Percentiles rank a stretch among this genome's conserved stretches.
These are phyloP conservation scores for Venturia asperata DNA, from an alignment of 2,329 filamentous ascomycete species.

Conservation along the genomic window DNA sequence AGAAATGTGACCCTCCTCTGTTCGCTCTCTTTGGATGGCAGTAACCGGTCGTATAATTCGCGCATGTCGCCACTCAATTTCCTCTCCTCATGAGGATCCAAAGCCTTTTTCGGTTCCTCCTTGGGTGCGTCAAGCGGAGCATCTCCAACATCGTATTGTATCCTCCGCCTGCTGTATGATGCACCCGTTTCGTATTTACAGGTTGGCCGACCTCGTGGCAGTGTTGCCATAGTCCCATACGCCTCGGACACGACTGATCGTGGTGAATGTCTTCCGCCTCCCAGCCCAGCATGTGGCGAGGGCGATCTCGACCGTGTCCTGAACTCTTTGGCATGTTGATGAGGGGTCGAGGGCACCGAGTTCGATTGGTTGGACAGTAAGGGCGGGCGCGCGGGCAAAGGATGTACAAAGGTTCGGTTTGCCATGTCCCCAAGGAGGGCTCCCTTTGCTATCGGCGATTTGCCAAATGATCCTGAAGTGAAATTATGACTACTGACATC, in stretches of 20 bases:
- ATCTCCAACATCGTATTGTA: conserved; percentile 85
- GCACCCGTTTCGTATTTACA: conserved; percentile 89
- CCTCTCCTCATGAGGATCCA: conserved; percentile 35
- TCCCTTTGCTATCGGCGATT: conserved; percentile 15
- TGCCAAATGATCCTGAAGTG: conserved; percentile 13
- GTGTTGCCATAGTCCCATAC: conserved; percentile 62
- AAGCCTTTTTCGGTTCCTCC: conserved; percentile 54
- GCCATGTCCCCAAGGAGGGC: conserved; percentile 15
- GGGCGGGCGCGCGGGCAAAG: conserved; percentile 38
- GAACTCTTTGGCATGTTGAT: conserved; percentile 77
- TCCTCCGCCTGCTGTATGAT: conserved; percentile 72
- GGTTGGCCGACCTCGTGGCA: conserved; percentile 55
- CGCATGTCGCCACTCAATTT: conserved; percentile 74
- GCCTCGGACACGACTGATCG: conserved; percentile 87
- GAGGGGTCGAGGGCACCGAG: conserved; percentile 88
- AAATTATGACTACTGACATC: background rate
- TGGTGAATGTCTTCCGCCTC: conserved; percentile 69
- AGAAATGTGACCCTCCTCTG: conserved; percentile 67
- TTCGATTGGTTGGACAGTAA: conserved; percentile 64
- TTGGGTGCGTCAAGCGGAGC: conserved; percentile 66
- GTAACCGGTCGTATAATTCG: conserved; percentile 74
- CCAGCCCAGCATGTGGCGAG: conserved; percentile 60
- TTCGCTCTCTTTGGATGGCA: conserved; percentile 75
- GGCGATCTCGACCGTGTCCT: conserved; percentile 68
- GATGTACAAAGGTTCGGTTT: background rate